Evolutionary conservation across 2,329 filamentous ascomycete genomes (phyloP), one percentile per base, ranked within the genome.

Genomic region (Colletotrichum filicis): DNA sequence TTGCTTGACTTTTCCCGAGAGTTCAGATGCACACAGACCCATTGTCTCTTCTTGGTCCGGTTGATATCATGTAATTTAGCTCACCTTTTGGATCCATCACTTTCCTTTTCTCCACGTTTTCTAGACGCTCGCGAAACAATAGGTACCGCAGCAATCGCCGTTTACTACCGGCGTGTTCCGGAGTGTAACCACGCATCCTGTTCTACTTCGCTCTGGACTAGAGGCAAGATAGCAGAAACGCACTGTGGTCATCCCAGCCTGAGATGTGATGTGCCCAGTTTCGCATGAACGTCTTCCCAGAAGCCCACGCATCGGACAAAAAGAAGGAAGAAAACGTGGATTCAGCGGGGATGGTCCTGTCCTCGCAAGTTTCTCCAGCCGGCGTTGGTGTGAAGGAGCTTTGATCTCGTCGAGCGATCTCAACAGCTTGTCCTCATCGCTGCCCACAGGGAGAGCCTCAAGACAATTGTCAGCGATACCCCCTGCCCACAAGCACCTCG

Each of bases 11-110:
- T 35, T 12, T 37, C 7, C 46, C 24, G 52, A 61, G 26, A 72
- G 58, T 72, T 72, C 65, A 72, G 69, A 63, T 22, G 65, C 58
- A 55, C 24, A 63, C 53, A 53, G 62, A 28, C 32, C 46, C 9
- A 4, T 28, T 24, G 63, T 28, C 57, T 59, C 57, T 56, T 19
- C 49, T 26, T 22, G 42, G 37, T 24, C 53, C 19, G 49, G 19
- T 52, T 37, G 42, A n/a, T 49, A 49, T 49, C 42, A n/a, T 49
- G 42, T 22, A 49, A 11, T 11, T 49, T 49, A 49, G 42, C 19
- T 49, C 42, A 49, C 42, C 42, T n/a, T 22, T n/a, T 49, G 30
- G 30, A 49, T 61, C 55, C 42, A 58, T 37, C 35, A 22, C 49
- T 19, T 26, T 42, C 49, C 19, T 19, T n/a, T 28, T 22, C 52